Conservation (phyloP, 1,284 basidiomycete genomes). For the Ganoderma resinaceum region DNA sequence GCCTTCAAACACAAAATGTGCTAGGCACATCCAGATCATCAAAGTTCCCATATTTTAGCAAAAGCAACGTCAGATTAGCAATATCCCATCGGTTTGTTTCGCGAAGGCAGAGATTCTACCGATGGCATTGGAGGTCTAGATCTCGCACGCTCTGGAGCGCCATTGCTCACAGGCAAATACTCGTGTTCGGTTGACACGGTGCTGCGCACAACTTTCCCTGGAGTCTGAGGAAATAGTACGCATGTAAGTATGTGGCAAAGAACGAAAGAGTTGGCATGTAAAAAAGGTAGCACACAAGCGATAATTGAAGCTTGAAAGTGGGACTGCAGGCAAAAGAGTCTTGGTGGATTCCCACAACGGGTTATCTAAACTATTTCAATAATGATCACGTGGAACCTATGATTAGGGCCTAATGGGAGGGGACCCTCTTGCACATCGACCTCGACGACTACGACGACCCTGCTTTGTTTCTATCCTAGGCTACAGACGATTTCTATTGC, state of each 20-base stretch:
- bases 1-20: too few species aligned
- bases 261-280: neutral
- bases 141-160: conserved; percentile 1
- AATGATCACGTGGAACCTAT: conserved; percentile 21
- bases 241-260: neutral
- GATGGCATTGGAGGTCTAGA: too few species aligned
- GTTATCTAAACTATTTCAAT: neutral
- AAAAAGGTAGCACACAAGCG: neutral
- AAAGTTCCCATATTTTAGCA: too few species aligned
- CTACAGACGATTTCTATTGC: conserved; percentile 16
- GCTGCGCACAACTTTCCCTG: neutral
- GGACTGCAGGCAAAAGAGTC: too few species aligned
- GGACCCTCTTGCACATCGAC: conserved; percentile 25
- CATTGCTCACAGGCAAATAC: neutral
- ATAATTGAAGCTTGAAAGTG: too few species aligned
- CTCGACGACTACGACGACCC: conserved; percentile 18
- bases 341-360: too few species aligned
- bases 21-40: too few species aligned
- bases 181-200: neutral
- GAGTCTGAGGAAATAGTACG: too few species aligned
- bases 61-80: too few species aligned
- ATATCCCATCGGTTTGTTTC: too few species aligned
- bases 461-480: conserved; percentile 17
- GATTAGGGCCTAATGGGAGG: conserved; percentile 23
- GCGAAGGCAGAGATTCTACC: too few species aligned